Percentiles rank a stretch among this genome's conserved stretches.
These are phyloP conservation scores for Hericium rajendrae DNA, from an alignment of 768 basidiomycete species.

Conservation along the genomic window DNA sequence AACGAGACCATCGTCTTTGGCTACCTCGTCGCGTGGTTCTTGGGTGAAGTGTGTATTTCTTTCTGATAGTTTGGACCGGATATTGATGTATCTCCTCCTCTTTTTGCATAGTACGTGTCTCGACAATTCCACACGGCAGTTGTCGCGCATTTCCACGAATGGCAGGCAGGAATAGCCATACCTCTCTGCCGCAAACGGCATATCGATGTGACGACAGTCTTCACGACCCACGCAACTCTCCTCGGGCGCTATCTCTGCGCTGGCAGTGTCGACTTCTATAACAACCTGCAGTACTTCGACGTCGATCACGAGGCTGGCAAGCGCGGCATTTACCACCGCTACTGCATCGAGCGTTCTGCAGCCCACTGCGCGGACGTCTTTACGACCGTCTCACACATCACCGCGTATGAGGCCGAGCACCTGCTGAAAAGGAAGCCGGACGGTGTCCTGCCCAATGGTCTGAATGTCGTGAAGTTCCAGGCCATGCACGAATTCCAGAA, in stretches of 20 bases:
- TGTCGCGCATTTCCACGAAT: constrained; percentile 98
- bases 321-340: constrained; percentile 95
- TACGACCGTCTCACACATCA: constrained; percentile 97
- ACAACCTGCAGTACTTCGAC: constrained; percentile 98
- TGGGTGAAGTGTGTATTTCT: constrained; percentile 73
- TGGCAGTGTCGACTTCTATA: constrained; percentile 98
- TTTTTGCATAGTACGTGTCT: constrained; percentile 53
- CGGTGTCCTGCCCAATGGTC: constrained; percentile 92
- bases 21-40: constrained; percentile 97
- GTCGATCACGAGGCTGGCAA: constrained; percentile 99
- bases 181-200: constrained; percentile 92
- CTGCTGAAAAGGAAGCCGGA: constrained; percentile 95
- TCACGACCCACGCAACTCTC: constrained; percentile 97
- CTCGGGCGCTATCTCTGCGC: constrained; percentile 98
- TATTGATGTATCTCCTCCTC: constrained; percentile 3
- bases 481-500: constrained; percentile 99
- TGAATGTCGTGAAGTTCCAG: constrained; percentile 98
- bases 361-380: constrained; percentile 97
- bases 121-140: constrained; percentile 79
- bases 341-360: constrained; percentile 94
- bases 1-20: constrained; percentile 98
- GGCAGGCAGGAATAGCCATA: constrained; percentile 97
- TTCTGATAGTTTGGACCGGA: not conserved
- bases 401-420: constrained; percentile 95
- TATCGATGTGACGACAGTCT: constrained; percentile 96